Conservation (phyloP, 129 eudicot species). For the Erigeron canadensis region DNA sequence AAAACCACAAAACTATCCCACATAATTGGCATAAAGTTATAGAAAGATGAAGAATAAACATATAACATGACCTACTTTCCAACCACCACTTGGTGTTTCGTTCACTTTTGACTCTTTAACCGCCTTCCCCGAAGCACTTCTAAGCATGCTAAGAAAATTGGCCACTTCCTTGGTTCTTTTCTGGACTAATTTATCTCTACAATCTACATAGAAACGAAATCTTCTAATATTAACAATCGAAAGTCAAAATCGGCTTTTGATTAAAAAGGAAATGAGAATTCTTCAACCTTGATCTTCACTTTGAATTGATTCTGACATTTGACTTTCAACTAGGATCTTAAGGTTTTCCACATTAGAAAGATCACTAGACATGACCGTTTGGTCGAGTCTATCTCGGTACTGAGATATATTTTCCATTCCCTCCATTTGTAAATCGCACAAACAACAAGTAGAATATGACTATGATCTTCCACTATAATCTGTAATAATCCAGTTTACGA, state of each 20-base stretch:
- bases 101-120: slow-evolving; percentile 31
- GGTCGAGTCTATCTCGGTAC: slow-evolving; percentile 65
- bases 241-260: slow-evolving; percentile 1
- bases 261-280: not conserved
- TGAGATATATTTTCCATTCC: slow-evolving; percentile 44
- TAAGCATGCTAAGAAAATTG: slow-evolving; percentile 65
- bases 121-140: slow-evolving; percentile 67
- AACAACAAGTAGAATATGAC: not conserved
- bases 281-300: slow-evolving; percentile 36
- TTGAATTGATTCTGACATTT: slow-evolving; percentile 47
- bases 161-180: slow-evolving; percentile 69
- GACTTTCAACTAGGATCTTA: slow-evolving; percentile 64
- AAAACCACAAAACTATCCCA: slow-evolving; percentile 9
- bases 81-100: slow-evolving; percentile 47
- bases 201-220: slow-evolving; percentile 38
- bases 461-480: slow-evolving; percentile 2
- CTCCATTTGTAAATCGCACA: slow-evolving; percentile 43
- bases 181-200: slow-evolving; percentile 46
- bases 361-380: slow-evolving; percentile 60
- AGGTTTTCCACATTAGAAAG: slow-evolving; percentile 60
- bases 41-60: slow-evolving; percentile 13
- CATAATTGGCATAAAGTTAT: not conserved
- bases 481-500: slow-evolving; percentile 11
- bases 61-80: slow-evolving; percentile 64
- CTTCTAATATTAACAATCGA: not conserved